Percentiles rank a stretch among this genome's conserved stretches.
These are phyloP conservation scores for Forsythia viridissima DNA, from an alignment of 257 asterid genomes.

Conservation along the genomic window DNA sequence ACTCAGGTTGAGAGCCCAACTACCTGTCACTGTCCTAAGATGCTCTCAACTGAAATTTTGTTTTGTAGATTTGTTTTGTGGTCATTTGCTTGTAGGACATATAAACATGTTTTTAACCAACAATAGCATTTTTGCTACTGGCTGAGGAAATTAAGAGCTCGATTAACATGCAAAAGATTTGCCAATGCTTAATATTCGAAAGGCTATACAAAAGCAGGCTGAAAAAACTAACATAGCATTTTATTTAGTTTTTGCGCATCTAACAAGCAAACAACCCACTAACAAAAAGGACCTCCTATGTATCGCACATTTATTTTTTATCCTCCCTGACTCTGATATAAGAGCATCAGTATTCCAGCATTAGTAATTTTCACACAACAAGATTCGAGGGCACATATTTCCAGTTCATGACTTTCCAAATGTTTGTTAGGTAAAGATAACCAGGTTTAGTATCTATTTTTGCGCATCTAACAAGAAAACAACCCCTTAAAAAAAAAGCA, in stretches of 20 bases:
- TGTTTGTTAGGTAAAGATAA: neutral
- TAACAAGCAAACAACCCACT: neutral
- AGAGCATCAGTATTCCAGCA: neutral
- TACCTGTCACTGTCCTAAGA: neutral
- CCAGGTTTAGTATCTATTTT: neutral
- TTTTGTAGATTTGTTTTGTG: neutral
- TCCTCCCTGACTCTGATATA: neutral
- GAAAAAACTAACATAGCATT: neutral
- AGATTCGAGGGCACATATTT: neutral
- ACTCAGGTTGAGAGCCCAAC: neutral
- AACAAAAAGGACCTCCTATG: neutral
- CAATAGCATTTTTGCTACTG: neutral
- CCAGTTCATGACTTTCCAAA: neutral
- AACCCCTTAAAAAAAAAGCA: neutral
- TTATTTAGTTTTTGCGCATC: neutral
- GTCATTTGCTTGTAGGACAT: neutral
- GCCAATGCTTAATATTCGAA: neutral
- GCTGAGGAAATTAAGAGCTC: neutral
- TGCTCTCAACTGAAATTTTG: neutral
- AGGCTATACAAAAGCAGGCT: neutral
- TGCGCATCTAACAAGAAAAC: too few relatives aligned
- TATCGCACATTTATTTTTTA: neutral
- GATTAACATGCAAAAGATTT: neutral
- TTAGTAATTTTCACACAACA: neutral
- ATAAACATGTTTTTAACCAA: neutral